Evolutionary conservation across 306 rosid genomes (phyloP).

Genomic region (Datisca glomerata): DNA sequence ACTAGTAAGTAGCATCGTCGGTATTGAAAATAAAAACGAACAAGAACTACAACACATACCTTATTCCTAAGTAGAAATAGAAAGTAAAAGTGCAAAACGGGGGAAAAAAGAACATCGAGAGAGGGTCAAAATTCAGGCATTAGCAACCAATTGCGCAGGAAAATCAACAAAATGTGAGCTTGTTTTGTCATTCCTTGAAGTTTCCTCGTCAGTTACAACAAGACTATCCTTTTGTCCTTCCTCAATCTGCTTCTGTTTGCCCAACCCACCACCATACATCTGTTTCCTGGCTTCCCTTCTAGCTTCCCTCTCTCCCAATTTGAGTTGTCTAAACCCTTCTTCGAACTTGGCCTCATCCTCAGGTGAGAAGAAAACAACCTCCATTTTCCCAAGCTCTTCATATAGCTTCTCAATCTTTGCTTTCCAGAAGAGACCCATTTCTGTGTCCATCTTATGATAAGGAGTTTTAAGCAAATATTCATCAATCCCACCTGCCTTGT

Average conservation of each 20-base stretch:
- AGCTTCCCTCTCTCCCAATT: conserved; percentile 45
- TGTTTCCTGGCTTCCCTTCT: conserved; percentile 48
- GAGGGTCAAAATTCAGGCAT: conserved; percentile 9
- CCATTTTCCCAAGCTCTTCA: conserved; percentile 59
- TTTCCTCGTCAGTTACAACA: conserved; percentile 22
- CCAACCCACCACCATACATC: conserved; percentile 27
- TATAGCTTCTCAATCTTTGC: conserved; percentile 70
- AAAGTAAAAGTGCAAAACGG: conserved; percentile 24
- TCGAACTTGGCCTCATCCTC: conserved; percentile 66
- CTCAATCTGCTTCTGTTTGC: conserved; percentile 30
- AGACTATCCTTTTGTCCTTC: conserved; percentile 16
- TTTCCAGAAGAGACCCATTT: conserved; percentile 84
- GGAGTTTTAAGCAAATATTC: conserved; percentile 92
- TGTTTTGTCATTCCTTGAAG: conserved; percentile 8
- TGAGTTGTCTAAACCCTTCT: conserved; percentile 50
- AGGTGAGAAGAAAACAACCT: conserved; percentile 51
- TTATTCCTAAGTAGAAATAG: too few species aligned
- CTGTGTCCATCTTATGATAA: conserved; percentile 86
- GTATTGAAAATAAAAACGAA: too few species aligned
- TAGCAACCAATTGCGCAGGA: conserved; percentile 31
- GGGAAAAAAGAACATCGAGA: conserved; percentile 14
- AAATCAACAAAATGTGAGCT: conserved; percentile 18
- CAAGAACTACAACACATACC: too few species aligned
- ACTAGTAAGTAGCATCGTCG: too few species aligned
- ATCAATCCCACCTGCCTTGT: conserved; percentile 92